phyloP scores from a whole-genome alignment of 2,329 filamentous ascomycete species.

The Verticillium nubilum region DNA sequence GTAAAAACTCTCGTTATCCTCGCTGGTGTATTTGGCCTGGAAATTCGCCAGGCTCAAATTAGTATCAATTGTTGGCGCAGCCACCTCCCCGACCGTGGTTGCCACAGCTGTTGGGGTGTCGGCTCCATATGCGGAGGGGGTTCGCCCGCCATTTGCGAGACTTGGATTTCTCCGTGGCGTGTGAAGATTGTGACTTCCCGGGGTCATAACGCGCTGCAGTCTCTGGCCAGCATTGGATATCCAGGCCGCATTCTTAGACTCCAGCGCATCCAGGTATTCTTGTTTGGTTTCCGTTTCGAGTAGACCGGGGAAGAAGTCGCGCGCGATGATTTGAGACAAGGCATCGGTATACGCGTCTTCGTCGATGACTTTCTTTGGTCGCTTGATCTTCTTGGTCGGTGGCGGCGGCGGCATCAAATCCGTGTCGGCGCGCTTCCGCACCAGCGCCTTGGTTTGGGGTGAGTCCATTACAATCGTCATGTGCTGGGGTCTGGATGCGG shows the following conservation, averaged over 20 bases:
- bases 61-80: slow-evolving; percentile 55
- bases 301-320: slow-evolving; percentile 94
- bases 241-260: slow-evolving; percentile 80
- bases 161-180: slow-evolving; percentile 19
- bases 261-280: slow-evolving; percentile 87
- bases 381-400: slow-evolving; percentile 80
- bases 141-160: slow-evolving; percentile 35
- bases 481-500: not conserved
- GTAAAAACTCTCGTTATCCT: slow-evolving; percentile 98
- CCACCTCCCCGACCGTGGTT: slow-evolving; percentile 26
- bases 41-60: slow-evolving; percentile 80
- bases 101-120: slow-evolving; percentile 66
- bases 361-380: slow-evolving; percentile 80
- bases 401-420: slow-evolving; percentile 87
- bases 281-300: slow-evolving; percentile 80
- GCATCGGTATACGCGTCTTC: slow-evolving; percentile 91
- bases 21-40: slow-evolving; percentile 90
- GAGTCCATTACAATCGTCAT: slow-evolving; percentile 28
- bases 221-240: slow-evolving; percentile 73
- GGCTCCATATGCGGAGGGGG: slow-evolving; percentile 61
- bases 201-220: slow-evolving; percentile 76
- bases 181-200: slow-evolving; percentile 40
- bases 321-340: slow-evolving; percentile 87
- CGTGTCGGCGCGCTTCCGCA: slow-evolving; percentile 60
- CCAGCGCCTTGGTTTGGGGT: slow-evolving; percentile 50